Percentiles rank a stretch among this genome's conserved stretches.
phyloP scores from a whole-genome alignment of 169 alveolate genomes.

The Eimeria acervulina region DNA sequence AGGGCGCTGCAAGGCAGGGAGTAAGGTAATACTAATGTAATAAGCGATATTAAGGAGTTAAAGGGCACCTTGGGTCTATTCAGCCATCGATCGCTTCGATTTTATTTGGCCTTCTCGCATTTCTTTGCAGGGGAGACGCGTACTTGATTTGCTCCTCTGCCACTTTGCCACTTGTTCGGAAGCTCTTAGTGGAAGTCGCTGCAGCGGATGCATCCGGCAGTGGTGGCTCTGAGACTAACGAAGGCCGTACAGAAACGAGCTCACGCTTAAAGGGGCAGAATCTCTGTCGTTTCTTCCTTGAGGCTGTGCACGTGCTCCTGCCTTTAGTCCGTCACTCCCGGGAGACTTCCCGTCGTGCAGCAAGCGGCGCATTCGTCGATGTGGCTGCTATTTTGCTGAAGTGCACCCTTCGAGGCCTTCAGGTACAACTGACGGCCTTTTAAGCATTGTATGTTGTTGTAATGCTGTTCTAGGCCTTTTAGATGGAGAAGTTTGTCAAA shows the following conservation, averaged over 20 bases:
- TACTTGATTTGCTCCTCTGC: slow-evolving; percentile 62
- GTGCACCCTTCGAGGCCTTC: slow-evolving; percentile 80
- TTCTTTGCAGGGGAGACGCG: slow-evolving; percentile 79
- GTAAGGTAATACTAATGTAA: not conserved
- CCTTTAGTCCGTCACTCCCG: slow-evolving; percentile 52
- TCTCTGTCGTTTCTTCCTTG: slow-evolving; percentile 81
- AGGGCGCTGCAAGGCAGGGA: not conserved
- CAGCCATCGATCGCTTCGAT: not conserved
- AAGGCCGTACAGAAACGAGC: slow-evolving; percentile 8
- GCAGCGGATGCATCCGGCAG: slow-evolving; percentile 19
- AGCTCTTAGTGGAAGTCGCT: slow-evolving; percentile 44
- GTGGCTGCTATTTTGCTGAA: slow-evolving; percentile 50
- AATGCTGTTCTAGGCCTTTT: not conserved
- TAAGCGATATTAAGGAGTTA: not conserved
- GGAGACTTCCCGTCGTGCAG: not conserved
- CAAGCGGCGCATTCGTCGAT: slow-evolving; percentile 5
- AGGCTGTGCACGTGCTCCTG: slow-evolving; percentile 68
- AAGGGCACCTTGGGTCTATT: not conserved
- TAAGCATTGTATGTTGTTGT: not conserved
- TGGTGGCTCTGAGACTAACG: not conserved
- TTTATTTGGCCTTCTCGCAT: not conserved
- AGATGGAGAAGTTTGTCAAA: not conserved
- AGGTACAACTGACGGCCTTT: slow-evolving; percentile 28
- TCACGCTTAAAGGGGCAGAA: slow-evolving; percentile 69
- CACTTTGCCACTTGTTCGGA: slow-evolving; percentile 37